Conservation (phyloP, 345 rosid species). For the Orychophragmus violaceus region DNA sequence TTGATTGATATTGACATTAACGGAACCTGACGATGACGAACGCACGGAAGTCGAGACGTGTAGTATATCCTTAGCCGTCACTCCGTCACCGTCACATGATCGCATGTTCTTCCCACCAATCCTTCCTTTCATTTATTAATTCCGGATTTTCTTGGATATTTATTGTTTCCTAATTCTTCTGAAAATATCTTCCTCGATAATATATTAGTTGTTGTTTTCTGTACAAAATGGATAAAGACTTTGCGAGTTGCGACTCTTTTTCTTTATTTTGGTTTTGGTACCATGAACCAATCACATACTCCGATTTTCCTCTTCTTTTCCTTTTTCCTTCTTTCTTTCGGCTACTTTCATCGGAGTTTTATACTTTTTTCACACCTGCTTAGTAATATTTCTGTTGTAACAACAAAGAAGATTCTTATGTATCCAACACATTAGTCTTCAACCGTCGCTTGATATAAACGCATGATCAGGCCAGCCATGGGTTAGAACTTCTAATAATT, state of each 20-base stretch:
- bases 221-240: conserved; percentile 10
- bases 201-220: neutral
- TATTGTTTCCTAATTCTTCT: neutral
- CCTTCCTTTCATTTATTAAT: neutral
- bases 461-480: too few species aligned
- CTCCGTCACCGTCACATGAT: conserved; percentile 27
- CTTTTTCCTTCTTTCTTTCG: conserved; percentile 7
- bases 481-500: too few species aligned
- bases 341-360: conserved; percentile 23
- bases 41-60: neutral
- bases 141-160: neutral
- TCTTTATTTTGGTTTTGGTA: conserved; percentile 11
- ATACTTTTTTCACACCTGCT: conserved; percentile 1
- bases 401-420: conserved; percentile 23
- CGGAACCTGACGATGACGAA: conserved; percentile 26
- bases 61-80: conserved; percentile 10
- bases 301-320: neutral
- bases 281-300: conserved; percentile 28
- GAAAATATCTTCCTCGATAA: conserved; percentile 14
- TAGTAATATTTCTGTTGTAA: conserved; percentile 6
- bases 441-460: conserved; percentile 15
- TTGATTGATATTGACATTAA: too few species aligned
- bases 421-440: conserved; percentile 14
- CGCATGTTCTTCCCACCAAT: conserved; percentile 19
- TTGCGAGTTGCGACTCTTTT: conserved; percentile 16